A percentile compares a stretch with the other conserved stretches of the same genome.
phyloP scores from a whole-genome alignment of 2,329 filamentous ascomycete species.

The Plectosphaerella cucumerina region DNA sequence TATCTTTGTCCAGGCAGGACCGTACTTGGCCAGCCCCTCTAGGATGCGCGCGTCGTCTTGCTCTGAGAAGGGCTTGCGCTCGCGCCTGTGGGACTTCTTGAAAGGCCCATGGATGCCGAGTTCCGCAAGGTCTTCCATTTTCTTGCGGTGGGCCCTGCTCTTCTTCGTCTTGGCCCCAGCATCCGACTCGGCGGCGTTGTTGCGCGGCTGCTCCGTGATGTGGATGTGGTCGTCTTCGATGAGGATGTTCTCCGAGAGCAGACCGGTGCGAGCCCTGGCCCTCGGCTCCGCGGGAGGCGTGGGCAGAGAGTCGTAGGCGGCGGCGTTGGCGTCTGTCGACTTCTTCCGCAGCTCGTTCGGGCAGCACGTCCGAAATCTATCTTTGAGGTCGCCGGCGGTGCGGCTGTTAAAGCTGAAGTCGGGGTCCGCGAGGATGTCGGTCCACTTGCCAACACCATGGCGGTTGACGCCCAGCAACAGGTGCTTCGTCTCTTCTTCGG shows the following conservation, averaged over 20 bases:
- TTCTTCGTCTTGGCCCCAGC: constrained; percentile 38
- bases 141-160: constrained; percentile 50
- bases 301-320: constrained; percentile 4
- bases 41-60: constrained; percentile 61
- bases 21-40: constrained; percentile 54
- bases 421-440: constrained; percentile 56
- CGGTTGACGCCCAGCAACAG: constrained; percentile 57
- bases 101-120: constrained; percentile 61
- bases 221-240: constrained; percentile 36
- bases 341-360: constrained; percentile 50
- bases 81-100: constrained; percentile 56
- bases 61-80: constrained; percentile 57
- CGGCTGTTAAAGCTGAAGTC: constrained; percentile 58
- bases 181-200: constrained; percentile 9
- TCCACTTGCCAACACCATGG: constrained; percentile 63
- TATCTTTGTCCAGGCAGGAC: constrained; percentile 62
- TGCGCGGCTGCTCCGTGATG: not conserved
- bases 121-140: constrained; percentile 49
- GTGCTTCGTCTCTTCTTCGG: constrained; percentile 60
- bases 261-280: constrained; percentile 40
- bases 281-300: constrained; percentile 18
- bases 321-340: constrained; percentile 18
- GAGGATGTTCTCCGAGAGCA: constrained; percentile 54
- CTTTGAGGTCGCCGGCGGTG: constrained; percentile 60
- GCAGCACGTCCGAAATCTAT: constrained; percentile 63